Conservation (phyloP, 306 rosid species). For the Vachellia pachyceras region DNA sequence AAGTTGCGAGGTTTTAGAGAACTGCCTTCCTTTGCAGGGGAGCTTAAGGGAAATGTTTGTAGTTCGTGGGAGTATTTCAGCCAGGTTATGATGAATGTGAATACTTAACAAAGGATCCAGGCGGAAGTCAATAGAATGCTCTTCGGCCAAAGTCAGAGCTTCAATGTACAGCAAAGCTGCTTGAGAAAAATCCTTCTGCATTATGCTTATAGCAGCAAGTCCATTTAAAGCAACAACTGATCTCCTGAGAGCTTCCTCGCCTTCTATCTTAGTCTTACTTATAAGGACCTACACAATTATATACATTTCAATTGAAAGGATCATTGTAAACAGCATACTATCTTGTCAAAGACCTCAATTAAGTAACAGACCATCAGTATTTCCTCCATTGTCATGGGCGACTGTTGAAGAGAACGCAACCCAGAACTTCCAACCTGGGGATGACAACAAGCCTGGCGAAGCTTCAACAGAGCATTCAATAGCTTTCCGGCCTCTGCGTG, state of each 20-base stretch:
- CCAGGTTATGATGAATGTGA: slow-evolving; percentile 89
- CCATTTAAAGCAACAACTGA: slow-evolving; percentile 84
- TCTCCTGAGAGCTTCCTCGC: slow-evolving; percentile 94
- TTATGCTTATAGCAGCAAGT: slow-evolving; percentile 78
- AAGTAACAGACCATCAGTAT: slow-evolving; percentile 71
- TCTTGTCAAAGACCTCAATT: slow-evolving; percentile 30
- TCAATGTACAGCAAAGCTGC: slow-evolving; percentile 82
- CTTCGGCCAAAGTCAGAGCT: slow-evolving; percentile 75
- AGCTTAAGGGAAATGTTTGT: slow-evolving; percentile 42
- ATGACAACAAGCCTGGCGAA: slow-evolving; percentile 98
- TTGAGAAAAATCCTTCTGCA: slow-evolving; percentile 67
- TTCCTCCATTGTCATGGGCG: slow-evolving; percentile 99
- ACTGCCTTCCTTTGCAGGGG: slow-evolving; percentile 45
- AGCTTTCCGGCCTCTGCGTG: slow-evolving; percentile 92
- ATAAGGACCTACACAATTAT: slow-evolving; percentile 78
- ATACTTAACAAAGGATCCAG: slow-evolving; percentile 85
- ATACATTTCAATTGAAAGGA: slow-evolving; percentile 36
- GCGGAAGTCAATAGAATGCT: slow-evolving; percentile 85
- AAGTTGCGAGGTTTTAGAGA: slow-evolving; percentile 44
- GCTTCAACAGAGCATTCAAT: slow-evolving; percentile 85
- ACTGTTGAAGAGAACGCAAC: slow-evolving; percentile 88
- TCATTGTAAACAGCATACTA: background rate
- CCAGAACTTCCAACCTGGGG: slow-evolving; percentile 99
- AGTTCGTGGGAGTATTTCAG: slow-evolving; percentile 70
- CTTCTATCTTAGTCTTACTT: slow-evolving; percentile 90